Evolutionary conservation across 345 rosid genomes (phyloP), one percentile per base, ranked within the genome.

Genomic region (Eutrema yunnanense): DNA sequence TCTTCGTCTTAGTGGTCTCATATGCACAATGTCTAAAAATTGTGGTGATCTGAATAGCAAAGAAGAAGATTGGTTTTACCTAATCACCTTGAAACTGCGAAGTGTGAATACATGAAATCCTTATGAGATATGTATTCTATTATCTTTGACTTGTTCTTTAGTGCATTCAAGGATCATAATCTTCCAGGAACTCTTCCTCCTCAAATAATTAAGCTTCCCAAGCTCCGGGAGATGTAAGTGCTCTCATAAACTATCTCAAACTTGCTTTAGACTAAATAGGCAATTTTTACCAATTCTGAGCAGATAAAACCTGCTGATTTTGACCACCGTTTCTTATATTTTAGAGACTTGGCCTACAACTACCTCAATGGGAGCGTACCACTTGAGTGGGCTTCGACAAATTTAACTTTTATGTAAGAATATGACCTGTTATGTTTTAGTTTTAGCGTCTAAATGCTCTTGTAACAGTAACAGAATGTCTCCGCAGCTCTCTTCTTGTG

Each of bases 181-280:
- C 88, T 86, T 76, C 85, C 85, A 33, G 90, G 90, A 62, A 77
- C 33, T 32, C 88, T 86, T 76, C 90, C 88, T 27, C 81, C 85
- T 65, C 74, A 86, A 65, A 69, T 86, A 40, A 40, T 34, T 38
- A 81, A 81, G 73, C 90, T 86, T 78, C 85, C 79, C 37, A 33
- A 81, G 33, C 90, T 84, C 54, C 68, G 42, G 57, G 76, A 75
- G 62, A 72, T 86, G 90, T 86, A 80, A 83, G 86, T 46, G 34
- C 44, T 54, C 55, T 60, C 12, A 16, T 36, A 22, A 32, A 50
- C 12, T 46, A 64, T 43, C 37, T 55, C 26, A 46, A 63, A 47
- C 27, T 64, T 52, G 6, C 41, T 58, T 56, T 50, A 11, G 27
- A 32, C 62, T 41, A 52, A 0, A 56, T 9, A 11, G 19, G 22